Base-by-base conservation (phyloP, 805 yeast species). In the Candida koratica region DNA sequence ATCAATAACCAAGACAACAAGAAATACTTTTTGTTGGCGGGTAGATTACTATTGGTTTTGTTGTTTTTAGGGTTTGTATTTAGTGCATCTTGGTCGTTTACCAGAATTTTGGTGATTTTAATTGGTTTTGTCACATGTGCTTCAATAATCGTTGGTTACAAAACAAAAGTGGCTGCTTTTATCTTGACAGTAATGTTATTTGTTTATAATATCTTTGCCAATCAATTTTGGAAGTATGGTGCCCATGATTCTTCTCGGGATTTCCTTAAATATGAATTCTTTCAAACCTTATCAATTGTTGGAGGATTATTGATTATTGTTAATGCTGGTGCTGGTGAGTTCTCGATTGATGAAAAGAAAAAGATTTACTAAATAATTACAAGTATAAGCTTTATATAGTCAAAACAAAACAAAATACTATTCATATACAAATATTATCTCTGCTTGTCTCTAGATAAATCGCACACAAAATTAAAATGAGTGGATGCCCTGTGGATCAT, bases 261-360 rank as follows among this genome's bases (percentile, higher is more conserved):
- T 63, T 84, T 79, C 61, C 65, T 87, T 58, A 84, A 84, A 61
- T 93, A 89, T 60, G 97, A 89, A 62, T 85, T 84, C 60, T 90
- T 84, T 74, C 98, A 93, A 67, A 87, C 95, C 25, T 71, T 90
- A 56, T 83, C 95, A 39, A 90, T 90, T 56, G 89, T 90, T 34
- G 98, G 98, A 39, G 98, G 97, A 1, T 75, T 90, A 44, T 65
- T 90, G 43, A 68, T 93, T 47, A 85, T 93, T 43, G 96, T 86
- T 41, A 87, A 84, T 64, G 86, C 96, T 3, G 98, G 98, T 44
- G 97, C 97, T 19, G 98, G 98, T 34, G 89, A 84, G 50, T 71
- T 90, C 46, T 84, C 95, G 17, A 67, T 90, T 40, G 98, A 90
- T 55, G 97, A 88, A 60, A 90, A 93, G 81, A 89, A 90, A 71